Evolutionary conservation across 2,329 filamentous ascomycete species (phyloP), one percentile per base, ranked within the genome.

Genomic region (Lithohypha guttulata): DNA sequence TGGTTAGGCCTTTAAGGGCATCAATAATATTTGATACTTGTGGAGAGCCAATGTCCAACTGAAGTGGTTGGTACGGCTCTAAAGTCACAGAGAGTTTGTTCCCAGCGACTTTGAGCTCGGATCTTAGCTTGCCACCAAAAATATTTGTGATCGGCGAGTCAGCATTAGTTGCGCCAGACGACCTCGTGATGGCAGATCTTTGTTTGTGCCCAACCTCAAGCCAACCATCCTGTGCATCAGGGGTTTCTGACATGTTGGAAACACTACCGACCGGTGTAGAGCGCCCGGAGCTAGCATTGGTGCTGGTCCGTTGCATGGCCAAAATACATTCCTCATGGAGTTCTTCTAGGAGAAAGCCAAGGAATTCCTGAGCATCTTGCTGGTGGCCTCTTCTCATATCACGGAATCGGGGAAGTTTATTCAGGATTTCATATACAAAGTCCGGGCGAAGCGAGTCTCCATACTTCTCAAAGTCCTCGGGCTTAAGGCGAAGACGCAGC

Each of bases 321-420:
- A 79, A 72, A 11, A 78, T 76, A 57, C 87, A 95, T 59, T 98
- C 91, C 48, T 96, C 87, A 52, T 95, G 87, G 22, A 98, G 74
- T 33, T 85, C 84, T 54, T 94, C 87, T 3, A 98, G 70, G 22
- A 98, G 68, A 58, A 96, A 93, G 1, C 87, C 89, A 17, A 98
- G 68, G 51, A 98, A 98, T 55, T 98, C 91, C 56, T 98, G 86
- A 1, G 91, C 91, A 63, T 98, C 91, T 66, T 98, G 89, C 59
- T 98, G 91, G 53, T 95, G 89, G 11, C 91, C 91, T 44, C 86
- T 82, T 57, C 83, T 79, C 86, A 98, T 95, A 55, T 81, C 84
- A 17, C 84, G 79, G 60, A 98, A 98, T 38, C 86, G 78, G 29
- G 86, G 81, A 42, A 95, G 70, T 52, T 82, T 77, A 53, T 82